phyloP scores from a whole-genome alignment of 257 asterid species.

The Petunia secreta region DNA sequence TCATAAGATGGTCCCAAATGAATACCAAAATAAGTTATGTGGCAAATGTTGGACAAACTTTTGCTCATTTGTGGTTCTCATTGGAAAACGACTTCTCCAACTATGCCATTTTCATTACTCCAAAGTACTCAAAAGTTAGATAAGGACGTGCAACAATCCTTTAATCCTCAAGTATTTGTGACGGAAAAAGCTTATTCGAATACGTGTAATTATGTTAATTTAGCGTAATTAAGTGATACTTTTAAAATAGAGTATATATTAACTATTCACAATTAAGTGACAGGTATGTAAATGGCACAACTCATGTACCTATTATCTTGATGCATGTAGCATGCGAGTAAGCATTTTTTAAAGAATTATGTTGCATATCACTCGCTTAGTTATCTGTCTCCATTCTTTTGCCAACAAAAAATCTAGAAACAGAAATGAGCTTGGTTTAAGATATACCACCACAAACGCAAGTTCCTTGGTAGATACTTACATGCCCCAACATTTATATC shows the following conservation, averaged over 20 bases:
- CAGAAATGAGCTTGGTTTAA: too few species aligned
- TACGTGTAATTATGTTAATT: neutral
- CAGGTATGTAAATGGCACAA: neutral
- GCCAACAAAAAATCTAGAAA: too few species aligned
- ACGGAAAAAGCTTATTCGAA: neutral
- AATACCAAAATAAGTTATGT: neutral
- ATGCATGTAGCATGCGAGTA: too few species aligned
- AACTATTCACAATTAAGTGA: neutral
- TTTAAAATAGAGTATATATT: neutral
- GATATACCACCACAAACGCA: too few species aligned
- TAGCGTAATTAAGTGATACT: neutral
- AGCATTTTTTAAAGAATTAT: too few species aligned
- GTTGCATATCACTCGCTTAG: too few species aligned
- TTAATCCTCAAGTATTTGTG: neutral
- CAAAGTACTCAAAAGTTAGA: conserved; percentile 2
- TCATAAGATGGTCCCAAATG: neutral
- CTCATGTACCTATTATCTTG: neutral
- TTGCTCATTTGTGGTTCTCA: conserved; percentile 3
- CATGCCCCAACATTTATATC: too few species aligned
- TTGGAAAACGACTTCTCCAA: neutral
- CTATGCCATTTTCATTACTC: neutral
- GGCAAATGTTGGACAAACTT: neutral
- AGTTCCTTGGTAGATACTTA: too few species aligned
- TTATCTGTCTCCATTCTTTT: too few species aligned
- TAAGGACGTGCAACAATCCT: neutral